Base-by-base conservation (phyloP, 306 rosid genomes). In the Mimosa pudica region DNA sequence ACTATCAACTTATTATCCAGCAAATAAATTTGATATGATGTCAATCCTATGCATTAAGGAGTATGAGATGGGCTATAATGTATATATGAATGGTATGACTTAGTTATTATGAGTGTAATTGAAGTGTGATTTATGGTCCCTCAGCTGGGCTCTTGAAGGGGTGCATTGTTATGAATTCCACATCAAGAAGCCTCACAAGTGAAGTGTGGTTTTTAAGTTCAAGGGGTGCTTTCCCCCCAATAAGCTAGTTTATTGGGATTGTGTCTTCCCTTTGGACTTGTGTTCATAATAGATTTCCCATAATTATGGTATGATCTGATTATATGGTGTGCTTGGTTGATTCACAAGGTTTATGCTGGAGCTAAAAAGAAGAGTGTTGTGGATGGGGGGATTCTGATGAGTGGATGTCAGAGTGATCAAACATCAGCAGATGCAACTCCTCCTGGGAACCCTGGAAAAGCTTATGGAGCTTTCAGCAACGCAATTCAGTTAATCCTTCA, bases 341-440 rank as follows among this genome's bases (percentile, higher is more conserved):
- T 38, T 64, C 1, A 38, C 30, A 66, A 67, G 72, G 72, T 42
- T 7, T 88, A 90, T 68, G 93, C 97, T 3, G 89, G 91, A 71
- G 77, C 90, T 48, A 42, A 77, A 42, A 89, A 73, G 77, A 76
- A 82, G 0, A 79, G 65, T 2, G 41, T 79, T 45, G 76, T 86
- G 0, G 89, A 86, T 7, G 77, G 80, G 44, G 97, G 96, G 52
- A 89, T 94, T 73, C 83, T 94, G 75, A 70, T 94, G 6, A 92
- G 94, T 55, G 97, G 97, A 51, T 94, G 94, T 77, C 97, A 94
- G 67, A 94, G 90, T 2, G 80, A 88, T 65, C 89, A 94, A 75
- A 92, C 96, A 16, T 92, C 97, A 1, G 97, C 98, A 0, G 97
- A 92, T 85, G 97, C 98, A 7, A 75, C 84, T 68, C 96, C 97